Base-by-base conservation (phyloP, 2,329 filamentous ascomycete species). In the Purpureocillium takamizusanense region DNA sequence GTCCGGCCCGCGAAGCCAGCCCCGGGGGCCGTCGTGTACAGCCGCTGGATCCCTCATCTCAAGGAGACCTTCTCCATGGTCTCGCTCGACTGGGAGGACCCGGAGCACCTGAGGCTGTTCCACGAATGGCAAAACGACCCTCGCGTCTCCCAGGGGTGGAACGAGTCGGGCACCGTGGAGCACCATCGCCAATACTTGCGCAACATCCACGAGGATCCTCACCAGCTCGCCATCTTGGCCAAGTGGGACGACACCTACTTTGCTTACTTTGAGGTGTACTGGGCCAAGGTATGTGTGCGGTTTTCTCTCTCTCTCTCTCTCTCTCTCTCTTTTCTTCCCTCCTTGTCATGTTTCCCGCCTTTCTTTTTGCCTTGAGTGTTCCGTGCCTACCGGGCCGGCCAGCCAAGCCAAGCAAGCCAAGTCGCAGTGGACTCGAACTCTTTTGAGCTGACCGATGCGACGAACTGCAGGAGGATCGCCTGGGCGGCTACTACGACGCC, bases 71-170 rank as follows among this genome's bases (percentile, higher is more conserved):
- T 89, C 57, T 85, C 80, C 43, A 83, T 89, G 67, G 69, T 83
- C n/a, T 78, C 76, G 10, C 69, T 90, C 2, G 80, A 89, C 56
- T 84, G 75, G 60, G 52, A 69, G 25, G 66, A 85, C 51, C 53
- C 65, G 1, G 68, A 75, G 50, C 83, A 90, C 59, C 61, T 89
- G 36, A 62, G 67, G 13, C 67, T 86, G 5, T 89, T 90, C 66
- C 79, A 88, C 60, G 70, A 69, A 40, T 90, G 85, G 85, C 84
- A 88, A 61, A 90, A 90, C 53, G 84, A 89, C 53, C 84, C 84
- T 37, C 81, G 85, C 36, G 85, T 90, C 25, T 82, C 82, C 4
- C 75, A 81, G 52, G 83, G 83, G 4, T 89, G 85, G 85, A 85
- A 86, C 53, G 78, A 86, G 63, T 84, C 81, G 2, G 85, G 84